phyloP scores from a whole-genome alignment of 352 stramenopile species.

The Phytophthora tubulina region DNA sequence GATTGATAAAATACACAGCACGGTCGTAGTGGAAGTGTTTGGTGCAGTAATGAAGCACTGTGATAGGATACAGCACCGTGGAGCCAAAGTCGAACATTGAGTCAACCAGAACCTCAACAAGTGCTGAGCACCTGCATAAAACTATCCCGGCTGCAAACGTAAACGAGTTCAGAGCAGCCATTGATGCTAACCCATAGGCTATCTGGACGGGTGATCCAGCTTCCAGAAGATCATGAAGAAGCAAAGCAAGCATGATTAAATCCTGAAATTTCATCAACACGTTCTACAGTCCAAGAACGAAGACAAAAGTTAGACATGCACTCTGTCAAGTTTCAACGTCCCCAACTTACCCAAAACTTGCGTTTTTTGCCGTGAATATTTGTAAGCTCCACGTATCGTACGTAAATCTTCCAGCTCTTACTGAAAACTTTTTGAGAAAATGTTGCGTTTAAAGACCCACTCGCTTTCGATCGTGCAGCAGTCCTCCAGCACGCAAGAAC shows the following conservation, averaged over 20 bases:
- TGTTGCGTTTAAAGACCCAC: neutral
- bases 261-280: conserved; percentile 39
- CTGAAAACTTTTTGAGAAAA: conserved; percentile 1
- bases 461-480: neutral
- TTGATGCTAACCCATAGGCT: conserved; percentile 16
- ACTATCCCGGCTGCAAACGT: conserved; percentile 24
- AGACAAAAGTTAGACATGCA: neutral
- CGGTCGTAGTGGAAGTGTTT: conserved; percentile 45
- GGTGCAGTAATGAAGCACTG: conserved; percentile 35
- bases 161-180: conserved; percentile 32
- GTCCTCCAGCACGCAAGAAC: conserved; percentile 3
- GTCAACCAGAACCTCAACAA: conserved; percentile 46
- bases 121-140: conserved; percentile 12
- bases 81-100: conserved; percentile 47
- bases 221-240: conserved; percentile 39
- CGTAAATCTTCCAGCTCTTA: conserved; percentile 17
- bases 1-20: conserved; percentile 32
- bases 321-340: too few relatives aligned
- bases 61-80: conserved; percentile 41
- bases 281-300: conserved; percentile 30
- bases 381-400: conserved; percentile 27
- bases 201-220: conserved; percentile 27
- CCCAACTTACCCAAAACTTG: conserved; percentile 43
- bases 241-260: conserved; percentile 31
- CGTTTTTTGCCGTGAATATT: conserved; percentile 38